Conservation (phyloP, 257 asterid genomes). For the Orobanche coerulescens region DNA sequence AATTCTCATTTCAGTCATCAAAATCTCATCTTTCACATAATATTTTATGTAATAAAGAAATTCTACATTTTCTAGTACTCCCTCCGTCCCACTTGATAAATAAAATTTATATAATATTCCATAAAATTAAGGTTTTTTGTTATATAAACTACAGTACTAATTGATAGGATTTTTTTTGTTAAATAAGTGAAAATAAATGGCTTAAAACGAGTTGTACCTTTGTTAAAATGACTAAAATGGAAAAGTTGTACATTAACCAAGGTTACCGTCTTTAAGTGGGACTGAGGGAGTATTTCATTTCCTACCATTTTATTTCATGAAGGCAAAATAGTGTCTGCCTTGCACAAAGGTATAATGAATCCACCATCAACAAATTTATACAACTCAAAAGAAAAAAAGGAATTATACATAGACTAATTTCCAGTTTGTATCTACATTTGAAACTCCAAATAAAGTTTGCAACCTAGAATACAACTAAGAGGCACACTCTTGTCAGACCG, state of each 20-base stretch:
- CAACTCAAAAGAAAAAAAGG: not conserved
- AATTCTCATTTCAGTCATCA: conserved; percentile 10
- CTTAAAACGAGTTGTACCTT: too few relatives aligned
- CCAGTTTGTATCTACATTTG: not conserved
- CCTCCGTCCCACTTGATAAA: too few relatives aligned
- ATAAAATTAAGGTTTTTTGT: too few relatives aligned
- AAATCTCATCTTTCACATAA: conserved; percentile 14
- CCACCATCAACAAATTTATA: not conserved
- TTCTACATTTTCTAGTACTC: not conserved
- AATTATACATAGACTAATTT: not conserved
- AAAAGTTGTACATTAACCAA: too few relatives aligned
- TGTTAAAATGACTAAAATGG: too few relatives aligned
- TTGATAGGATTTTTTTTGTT: too few relatives aligned
- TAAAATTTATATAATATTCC: too few relatives aligned
- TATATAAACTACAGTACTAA: too few relatives aligned
- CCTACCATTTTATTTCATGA: not conserved
- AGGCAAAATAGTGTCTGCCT: not conserved
- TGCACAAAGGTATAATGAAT: not conserved
- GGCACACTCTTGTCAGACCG: too few relatives aligned
- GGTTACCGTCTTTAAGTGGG: too few relatives aligned
- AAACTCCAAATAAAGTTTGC: not conserved
- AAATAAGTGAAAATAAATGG: too few relatives aligned
- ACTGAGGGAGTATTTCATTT: conserved; percentile 14
- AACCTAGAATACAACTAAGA: not conserved
- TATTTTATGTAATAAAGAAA: not conserved